A percentile compares a stretch with the other conserved stretches of the same genome.
Conservation (phyloP, 2,329 filamentous ascomycete species). For the Pseudocercospora fuligena region DNA sequence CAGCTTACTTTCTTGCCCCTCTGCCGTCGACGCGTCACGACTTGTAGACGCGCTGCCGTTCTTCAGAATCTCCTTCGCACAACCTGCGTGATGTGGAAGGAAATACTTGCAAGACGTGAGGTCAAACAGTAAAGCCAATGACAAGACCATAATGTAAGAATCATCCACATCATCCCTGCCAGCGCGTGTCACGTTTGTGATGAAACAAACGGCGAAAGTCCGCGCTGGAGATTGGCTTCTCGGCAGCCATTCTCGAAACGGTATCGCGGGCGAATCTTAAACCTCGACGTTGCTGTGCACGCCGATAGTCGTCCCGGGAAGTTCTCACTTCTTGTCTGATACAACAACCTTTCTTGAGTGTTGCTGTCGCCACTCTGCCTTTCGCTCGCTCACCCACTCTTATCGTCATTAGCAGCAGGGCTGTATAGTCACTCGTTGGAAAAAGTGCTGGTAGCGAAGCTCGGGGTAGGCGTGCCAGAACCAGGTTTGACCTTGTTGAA, state of each 20-base stretch:
- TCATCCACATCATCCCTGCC: neutral
- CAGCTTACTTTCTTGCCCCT: neutral
- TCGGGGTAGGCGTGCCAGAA: constrained; percentile 2
- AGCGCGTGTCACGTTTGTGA: constrained; percentile 6
- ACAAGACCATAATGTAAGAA: neutral
- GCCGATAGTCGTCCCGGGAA: neutral
- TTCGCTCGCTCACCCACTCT: neutral
- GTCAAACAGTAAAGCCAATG: neutral
- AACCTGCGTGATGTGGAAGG: neutral
- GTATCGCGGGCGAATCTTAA: neutral
- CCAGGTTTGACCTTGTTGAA: constrained; percentile 7
- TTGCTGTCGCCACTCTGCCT: neutral
- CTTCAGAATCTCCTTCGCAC: neutral
- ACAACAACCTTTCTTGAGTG: neutral
- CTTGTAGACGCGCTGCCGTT: neutral
- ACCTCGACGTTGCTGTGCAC: neutral
- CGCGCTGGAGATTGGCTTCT: neutral
- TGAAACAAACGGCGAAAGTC: neutral
- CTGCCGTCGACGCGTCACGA: neutral
- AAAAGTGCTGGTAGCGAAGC: neutral
- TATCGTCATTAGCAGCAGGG: constrained; percentile 3
- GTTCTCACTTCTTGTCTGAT: neutral
- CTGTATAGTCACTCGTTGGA: constrained; percentile 8
- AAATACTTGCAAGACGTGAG: constrained; percentile 1
- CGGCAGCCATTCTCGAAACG: neutral